Base-by-base conservation (phyloP, 2,329 filamentous ascomycete genomes). In the Fusarium concolor region DNA sequence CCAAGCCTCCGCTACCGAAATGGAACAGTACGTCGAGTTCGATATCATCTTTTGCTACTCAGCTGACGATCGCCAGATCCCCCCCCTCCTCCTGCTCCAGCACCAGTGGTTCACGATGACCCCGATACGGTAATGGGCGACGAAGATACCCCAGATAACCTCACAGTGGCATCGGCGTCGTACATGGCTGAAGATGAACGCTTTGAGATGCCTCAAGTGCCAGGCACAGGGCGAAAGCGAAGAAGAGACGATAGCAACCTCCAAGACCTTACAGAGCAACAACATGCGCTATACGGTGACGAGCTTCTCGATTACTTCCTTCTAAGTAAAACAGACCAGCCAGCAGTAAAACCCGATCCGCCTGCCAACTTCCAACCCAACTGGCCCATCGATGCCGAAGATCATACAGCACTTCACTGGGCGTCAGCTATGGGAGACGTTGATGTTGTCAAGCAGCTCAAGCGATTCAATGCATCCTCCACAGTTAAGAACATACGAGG, bases 391-490 rank as follows among this genome's bases (percentile, higher is more conserved):
- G 96, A 99, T 77, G 92, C 94, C 42, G 94, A 97, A 73, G 90
- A 91, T 11, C 94, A 98, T 75, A 97, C 94, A 4, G 94, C 95
- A 8, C 86, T 99, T 70, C 96, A 99, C 77, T 99, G 96, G 96
- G 96, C 94, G 18, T 94, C 93, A 53, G 93, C 96, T 24, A 99
- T 99, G 95, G 96, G 96, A 60, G 96, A 98, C 71, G 84, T 97
- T 29, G 92, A 95, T 47, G 92, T 98, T 17, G 93, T 97, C 65
- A 93, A 91, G 77, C 92, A 97, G 77, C 84, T 99, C 18, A 91
- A 96, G 72, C 86, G 89, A 39, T 93, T 94, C 63, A 90, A 92
- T 41, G 94, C 95, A 12, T 89, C 89, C 63, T 84, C 93, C 17
- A 87, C 89, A 29, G 89, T 90, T 4, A 86, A 90, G 54, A 94